Conservation (phyloP, 2,329 filamentous ascomycete species). For the Aspergillus arachidicola region DNA sequence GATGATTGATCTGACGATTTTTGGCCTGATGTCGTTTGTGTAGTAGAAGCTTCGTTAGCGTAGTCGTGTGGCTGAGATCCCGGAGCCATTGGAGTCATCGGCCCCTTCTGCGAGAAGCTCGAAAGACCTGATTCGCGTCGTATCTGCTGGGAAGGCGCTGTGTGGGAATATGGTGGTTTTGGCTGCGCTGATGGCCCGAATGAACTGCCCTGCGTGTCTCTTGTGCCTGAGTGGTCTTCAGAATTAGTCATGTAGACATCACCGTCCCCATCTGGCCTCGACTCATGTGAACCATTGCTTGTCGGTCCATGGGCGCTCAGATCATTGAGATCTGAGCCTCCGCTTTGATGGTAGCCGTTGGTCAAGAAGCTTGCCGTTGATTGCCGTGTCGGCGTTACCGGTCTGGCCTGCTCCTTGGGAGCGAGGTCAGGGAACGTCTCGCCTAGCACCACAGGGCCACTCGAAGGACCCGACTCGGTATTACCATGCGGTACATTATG, state of each 20-base stretch:
- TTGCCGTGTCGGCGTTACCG: conserved; percentile 59
- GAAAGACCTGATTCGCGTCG: conserved; percentile 49
- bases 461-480: conserved; percentile 53
- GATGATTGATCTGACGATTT: conserved; percentile 75
- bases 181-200: conserved; percentile 56
- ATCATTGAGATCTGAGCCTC: conserved; percentile 44
- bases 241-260: conserved; percentile 66
- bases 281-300: conserved; percentile 59
- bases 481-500: conserved; percentile 56
- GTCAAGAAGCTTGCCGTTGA: conserved; percentile 51
- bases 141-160: conserved; percentile 50
- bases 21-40: conserved; percentile 79
- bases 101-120: conserved; percentile 52
- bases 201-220: conserved; percentile 50
- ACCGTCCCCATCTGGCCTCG: conserved; percentile 48
- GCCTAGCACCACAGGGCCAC: conserved; percentile 63
- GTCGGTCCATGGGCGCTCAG: conserved; percentile 41
- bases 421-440: conserved; percentile 62
- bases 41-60: conserved; percentile 87
- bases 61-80: conserved; percentile 64
- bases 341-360: conserved; percentile 57
- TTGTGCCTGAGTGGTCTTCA: conserved; percentile 44
- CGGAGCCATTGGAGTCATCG: conserved; percentile 60
- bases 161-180: conserved; percentile 48
- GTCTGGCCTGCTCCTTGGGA: conserved; percentile 53